Conservation (phyloP, 345 rosid genomes). For the Pseudoturritis turrita region DNA sequence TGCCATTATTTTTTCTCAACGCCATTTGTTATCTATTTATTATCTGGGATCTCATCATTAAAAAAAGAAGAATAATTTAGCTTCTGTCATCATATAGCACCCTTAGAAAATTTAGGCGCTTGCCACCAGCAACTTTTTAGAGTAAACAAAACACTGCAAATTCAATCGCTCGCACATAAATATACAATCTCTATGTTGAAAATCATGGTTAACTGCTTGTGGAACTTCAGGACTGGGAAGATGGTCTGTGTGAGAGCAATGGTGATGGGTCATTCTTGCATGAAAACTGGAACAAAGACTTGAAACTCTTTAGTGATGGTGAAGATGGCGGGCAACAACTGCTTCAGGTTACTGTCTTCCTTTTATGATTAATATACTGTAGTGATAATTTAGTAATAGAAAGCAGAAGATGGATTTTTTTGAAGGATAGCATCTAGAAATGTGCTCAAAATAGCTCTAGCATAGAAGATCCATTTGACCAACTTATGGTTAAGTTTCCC, state of each 20-base stretch:
- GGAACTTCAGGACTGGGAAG: conserved; percentile 79
- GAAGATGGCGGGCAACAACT: conserved; percentile 89
- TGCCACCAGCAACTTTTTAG: background rate
- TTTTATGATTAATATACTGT: conserved; percentile 4
- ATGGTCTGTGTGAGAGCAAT: conserved; percentile 79
- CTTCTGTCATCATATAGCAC: background rate
- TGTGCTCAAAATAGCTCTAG: background rate
- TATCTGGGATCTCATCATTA: background rate
- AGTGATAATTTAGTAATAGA: background rate
- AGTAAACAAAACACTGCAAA: background rate
- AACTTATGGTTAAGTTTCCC: background rate
- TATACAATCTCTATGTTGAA: background rate
- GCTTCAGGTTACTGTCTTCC: conserved; percentile 57
- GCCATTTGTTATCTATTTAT: background rate
- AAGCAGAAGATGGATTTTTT: background rate
- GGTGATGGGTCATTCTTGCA: conserved; percentile 89
- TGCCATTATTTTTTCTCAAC: background rate
- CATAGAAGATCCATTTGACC: background rate
- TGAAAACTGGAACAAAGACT: conserved; percentile 88
- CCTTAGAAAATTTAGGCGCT: background rate
- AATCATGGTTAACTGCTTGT: conserved; percentile 13
- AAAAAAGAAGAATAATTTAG: background rate
- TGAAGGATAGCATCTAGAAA: background rate
- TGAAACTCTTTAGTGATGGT: conserved; percentile 62
- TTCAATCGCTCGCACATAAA: background rate